Conservation (phyloP, 2,329 filamentous ascomycete species). For the Colletotrichum graminicola region DNA sequence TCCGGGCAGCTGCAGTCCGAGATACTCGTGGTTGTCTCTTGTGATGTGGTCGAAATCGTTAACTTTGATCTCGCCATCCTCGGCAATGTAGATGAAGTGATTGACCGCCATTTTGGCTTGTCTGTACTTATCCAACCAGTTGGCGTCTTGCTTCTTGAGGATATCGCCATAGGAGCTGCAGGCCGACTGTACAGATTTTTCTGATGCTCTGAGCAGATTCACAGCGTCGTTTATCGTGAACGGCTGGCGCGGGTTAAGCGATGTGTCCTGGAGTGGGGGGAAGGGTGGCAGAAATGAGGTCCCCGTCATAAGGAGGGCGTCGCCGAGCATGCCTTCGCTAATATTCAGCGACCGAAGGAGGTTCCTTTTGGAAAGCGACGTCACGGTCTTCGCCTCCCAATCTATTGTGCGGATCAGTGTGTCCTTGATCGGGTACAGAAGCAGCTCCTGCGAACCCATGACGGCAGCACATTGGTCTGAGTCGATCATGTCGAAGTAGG, state of each 20-base stretch:
- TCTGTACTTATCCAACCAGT: constrained; percentile 88
- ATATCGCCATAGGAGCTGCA: constrained; percentile 86
- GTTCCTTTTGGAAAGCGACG: constrained; percentile 72
- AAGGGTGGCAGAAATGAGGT: constrained; percentile 84
- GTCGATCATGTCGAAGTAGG: constrained; percentile 79
- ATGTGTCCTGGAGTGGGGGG: constrained; percentile 76
- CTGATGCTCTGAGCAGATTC: constrained; percentile 78
- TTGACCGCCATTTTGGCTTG: constrained; percentile 87
- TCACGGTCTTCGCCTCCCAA: constrained; percentile 76
- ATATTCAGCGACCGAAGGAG: constrained; percentile 77
- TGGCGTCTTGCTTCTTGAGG: constrained; percentile 74
- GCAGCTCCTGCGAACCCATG: constrained; percentile 85
- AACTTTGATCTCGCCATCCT: constrained; percentile 81
- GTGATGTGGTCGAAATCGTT: constrained; percentile 81
- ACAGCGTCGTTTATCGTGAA: constrained; percentile 80
- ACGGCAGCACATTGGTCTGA: constrained; percentile 79
- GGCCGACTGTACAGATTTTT: constrained; percentile 78
- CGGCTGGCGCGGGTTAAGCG: constrained; percentile 66
- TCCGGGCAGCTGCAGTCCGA: constrained; percentile 89
- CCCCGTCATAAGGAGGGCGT: constrained; percentile 85
- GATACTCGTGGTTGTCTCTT: constrained; percentile 86
- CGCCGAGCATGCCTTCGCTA: constrained; percentile 80
- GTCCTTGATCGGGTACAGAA: constrained; percentile 87
- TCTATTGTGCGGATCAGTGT: constrained; percentile 76
- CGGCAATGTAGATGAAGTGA: constrained; percentile 86